A percentile compares a stretch with the other conserved stretches of the same genome.
Evolutionary conservation across 495 filamentous ascomycete species (phyloP).

Genomic region (Cairneyella variabilis): DNA sequence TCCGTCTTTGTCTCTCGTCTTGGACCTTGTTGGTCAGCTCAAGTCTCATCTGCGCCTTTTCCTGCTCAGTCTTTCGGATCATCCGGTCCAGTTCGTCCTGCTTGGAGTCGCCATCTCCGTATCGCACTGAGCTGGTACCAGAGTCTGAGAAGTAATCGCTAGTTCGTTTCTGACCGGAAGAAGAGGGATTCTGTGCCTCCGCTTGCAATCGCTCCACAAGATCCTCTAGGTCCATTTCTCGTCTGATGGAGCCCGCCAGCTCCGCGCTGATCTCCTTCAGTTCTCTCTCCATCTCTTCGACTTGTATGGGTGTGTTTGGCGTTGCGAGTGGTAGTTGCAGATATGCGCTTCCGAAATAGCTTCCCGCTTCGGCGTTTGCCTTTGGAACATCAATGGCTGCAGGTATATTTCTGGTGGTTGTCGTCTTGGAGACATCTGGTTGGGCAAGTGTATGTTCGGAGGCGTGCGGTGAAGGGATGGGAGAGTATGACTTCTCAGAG

Average conservation of each 20-base stretch:
- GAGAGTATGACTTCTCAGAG: constrained; percentile 47
- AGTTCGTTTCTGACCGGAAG: constrained; percentile 65
- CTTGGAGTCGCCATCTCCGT: constrained; percentile 60
- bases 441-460: constrained; percentile 23
- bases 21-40: constrained; percentile 79
- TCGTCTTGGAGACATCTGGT: constrained; percentile 29
- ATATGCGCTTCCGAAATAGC: constrained; percentile 40
- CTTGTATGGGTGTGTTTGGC: constrained; percentile 32
- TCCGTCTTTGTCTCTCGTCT: constrained; percentile 72
- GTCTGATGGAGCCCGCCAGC: constrained; percentile 83
- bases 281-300: constrained; percentile 89
- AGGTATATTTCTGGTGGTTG: constrained; percentile 27
- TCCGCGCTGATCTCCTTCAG: constrained; percentile 89
- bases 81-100: constrained; percentile 81
- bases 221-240: constrained; percentile 97
- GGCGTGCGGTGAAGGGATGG: constrained; percentile 43
- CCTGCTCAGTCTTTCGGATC: constrained; percentile 82
- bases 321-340: constrained; percentile 39
- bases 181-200: constrained; percentile 58
- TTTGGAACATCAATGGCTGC: constrained; percentile 35
- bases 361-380: constrained; percentile 33
- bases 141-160: constrained; percentile 99
- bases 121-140: constrained; percentile 80
- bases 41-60: constrained; percentile 81
- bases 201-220: constrained; percentile 80